phyloP scores from a whole-genome alignment of 2,329 filamentous ascomycete genomes.

The Trichophyton rubrum region DNA sequence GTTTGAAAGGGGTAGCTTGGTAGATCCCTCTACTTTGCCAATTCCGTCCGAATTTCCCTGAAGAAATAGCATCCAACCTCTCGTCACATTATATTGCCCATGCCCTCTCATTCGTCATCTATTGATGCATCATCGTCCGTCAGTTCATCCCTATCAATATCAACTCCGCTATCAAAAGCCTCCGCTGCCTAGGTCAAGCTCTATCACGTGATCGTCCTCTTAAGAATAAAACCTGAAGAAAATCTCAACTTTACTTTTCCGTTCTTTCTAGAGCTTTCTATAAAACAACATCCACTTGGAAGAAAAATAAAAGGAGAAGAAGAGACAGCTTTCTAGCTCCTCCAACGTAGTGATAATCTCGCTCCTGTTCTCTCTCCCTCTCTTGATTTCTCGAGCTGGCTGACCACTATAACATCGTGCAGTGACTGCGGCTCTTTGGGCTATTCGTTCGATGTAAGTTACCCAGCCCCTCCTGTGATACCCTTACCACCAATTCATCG shows the following conservation, averaged over 20 bases:
- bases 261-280: slow-evolving; percentile 16
- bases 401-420: neutral
- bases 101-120: too few relatives aligned
- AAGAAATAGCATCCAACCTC: too few relatives aligned
- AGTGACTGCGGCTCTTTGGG: neutral
- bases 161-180: neutral
- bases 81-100: too few relatives aligned
- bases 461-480: neutral
- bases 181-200: neutral
- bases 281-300: neutral
- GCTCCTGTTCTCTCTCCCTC: slow-evolving; percentile 8
- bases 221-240: neutral
- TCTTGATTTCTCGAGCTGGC: neutral
- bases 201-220: neutral
- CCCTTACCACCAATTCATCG: neutral
- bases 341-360: neutral
- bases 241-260: neutral
- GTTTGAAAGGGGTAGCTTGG: neutral
- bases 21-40: too few relatives aligned
- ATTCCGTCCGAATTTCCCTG: too few relatives aligned
- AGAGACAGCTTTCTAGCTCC: neutral
- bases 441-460: slow-evolving; percentile 5
- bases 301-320: neutral
- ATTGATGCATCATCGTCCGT: too few relatives aligned
- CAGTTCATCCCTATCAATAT: too few relatives aligned